Evolutionary conservation across 345 rosid species (phyloP).

Genomic region (Geranium rotundifolium): DNA sequence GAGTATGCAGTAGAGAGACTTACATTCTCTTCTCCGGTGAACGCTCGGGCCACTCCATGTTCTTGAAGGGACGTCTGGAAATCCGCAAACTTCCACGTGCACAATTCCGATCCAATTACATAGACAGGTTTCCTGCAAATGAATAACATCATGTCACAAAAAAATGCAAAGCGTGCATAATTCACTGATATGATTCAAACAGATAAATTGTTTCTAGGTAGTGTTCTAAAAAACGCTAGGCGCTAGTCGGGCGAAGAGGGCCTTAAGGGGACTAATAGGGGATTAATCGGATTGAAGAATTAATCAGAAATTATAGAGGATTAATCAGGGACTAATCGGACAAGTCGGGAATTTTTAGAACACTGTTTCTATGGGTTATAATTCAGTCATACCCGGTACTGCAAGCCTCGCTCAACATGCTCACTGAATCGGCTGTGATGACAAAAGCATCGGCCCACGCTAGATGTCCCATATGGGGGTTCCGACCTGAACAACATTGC

Average conservation of each 20-base stretch:
- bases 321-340: too few relatives aligned
- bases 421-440: constrained; percentile 87
- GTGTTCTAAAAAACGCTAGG: too few relatives aligned
- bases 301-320: too few relatives aligned
- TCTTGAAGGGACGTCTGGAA: constrained; percentile 63
- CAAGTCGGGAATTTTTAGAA: too few relatives aligned
- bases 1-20: constrained; percentile 10
- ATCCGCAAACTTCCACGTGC: constrained; percentile 78
- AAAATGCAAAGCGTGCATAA: neutral
- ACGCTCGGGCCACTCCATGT: constrained; percentile 59
- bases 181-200: too few relatives aligned
- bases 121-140: constrained; percentile 73
- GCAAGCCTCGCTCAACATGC: constrained; percentile 96
- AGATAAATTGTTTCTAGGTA: too few relatives aligned
- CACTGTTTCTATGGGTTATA: too few relatives aligned
- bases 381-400: constrained; percentile 62
- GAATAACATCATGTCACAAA: neutral
- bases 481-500: constrained; percentile 38
- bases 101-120: constrained; percentile 63
- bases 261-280: too few relatives aligned
- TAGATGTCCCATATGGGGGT: constrained; percentile 86
- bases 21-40: constrained; percentile 80
- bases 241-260: too few relatives aligned
- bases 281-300: too few relatives aligned
- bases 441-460: constrained; percentile 92